Percentiles rank a stretch among this genome's conserved stretches.
These are phyloP conservation scores for Ambrosia trifida DNA, from an alignment of 129 eudicot genomes.

Conservation along the genomic window DNA sequence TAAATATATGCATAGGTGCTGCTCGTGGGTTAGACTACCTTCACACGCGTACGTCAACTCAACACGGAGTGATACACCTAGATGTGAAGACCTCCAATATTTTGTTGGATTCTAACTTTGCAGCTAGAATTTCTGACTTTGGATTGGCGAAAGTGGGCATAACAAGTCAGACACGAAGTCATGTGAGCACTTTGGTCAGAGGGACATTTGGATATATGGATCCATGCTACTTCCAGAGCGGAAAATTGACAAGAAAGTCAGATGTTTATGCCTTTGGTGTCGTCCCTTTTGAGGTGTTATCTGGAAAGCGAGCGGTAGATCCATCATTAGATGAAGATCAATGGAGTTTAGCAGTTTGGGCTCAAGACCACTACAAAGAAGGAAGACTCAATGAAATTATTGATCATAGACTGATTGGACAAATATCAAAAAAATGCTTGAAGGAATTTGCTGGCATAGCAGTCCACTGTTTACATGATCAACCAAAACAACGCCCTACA, in stretches of 20 bases:
- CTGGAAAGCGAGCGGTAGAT: slow-evolving; percentile 37
- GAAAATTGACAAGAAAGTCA: slow-evolving; percentile 26
- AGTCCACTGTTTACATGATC: slow-evolving; percentile 24
- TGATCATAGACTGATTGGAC: slow-evolving; percentile 16
- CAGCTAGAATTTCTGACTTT: slow-evolving; percentile 44
- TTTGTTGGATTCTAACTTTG: slow-evolving; percentile 42
- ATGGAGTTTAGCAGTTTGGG: slow-evolving; percentile 41
- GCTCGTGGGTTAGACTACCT: slow-evolving; percentile 60
- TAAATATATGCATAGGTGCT: slow-evolving; percentile 48
- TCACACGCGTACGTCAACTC: slow-evolving; percentile 42
- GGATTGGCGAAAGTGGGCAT: slow-evolving; percentile 48
- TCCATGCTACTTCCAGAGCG: slow-evolving; percentile 28
- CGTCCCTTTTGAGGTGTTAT: slow-evolving; percentile 32
- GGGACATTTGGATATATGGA: slow-evolving; percentile 61
- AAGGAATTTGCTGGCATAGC: slow-evolving; percentile 33
- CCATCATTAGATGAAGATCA: slow-evolving; percentile 33
- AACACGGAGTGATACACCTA: slow-evolving; percentile 46
- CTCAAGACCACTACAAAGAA: slow-evolving; percentile 15
- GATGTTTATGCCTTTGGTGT: slow-evolving; percentile 43
- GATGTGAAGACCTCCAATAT: slow-evolving; percentile 54
- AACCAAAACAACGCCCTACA: slow-evolving; percentile 35
- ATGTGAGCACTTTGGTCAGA: slow-evolving; percentile 39
- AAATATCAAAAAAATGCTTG: slow-evolving; percentile 25
- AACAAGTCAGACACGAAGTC: slow-evolving; percentile 14
- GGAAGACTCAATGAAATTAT: slow-evolving; percentile 27